These are phyloP conservation scores for Cadophora sp. DNA, from an alignment of 2,329 filamentous ascomycete species.

Conservation along the genomic window DNA sequence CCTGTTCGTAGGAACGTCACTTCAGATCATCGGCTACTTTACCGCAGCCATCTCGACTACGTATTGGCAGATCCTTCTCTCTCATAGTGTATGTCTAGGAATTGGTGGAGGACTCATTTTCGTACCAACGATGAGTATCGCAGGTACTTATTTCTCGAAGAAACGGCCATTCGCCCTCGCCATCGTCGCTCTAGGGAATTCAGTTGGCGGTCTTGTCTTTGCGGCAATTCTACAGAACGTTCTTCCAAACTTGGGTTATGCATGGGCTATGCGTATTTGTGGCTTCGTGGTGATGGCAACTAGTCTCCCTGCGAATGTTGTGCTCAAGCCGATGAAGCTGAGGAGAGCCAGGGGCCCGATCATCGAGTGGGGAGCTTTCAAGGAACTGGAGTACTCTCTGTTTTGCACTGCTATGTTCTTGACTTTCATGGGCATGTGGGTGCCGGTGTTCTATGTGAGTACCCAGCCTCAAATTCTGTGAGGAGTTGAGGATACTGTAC, in stretches of 20 bases:
- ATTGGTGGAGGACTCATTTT: slow-evolving; percentile 52
- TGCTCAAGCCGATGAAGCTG: slow-evolving; percentile 48
- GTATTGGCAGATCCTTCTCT: slow-evolving; percentile 54
- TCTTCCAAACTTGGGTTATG: slow-evolving; percentile 49
- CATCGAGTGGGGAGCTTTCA: slow-evolving; percentile 52
- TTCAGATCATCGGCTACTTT: slow-evolving; percentile 53
- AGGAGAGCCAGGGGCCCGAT: slow-evolving; percentile 48
- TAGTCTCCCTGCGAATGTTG: slow-evolving; percentile 44
- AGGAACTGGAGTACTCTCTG: slow-evolving; percentile 50
- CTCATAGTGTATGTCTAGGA: slow-evolving; percentile 54
- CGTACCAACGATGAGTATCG: slow-evolving; percentile 61
- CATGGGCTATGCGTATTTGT: slow-evolving; percentile 51
- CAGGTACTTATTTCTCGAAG: slow-evolving; percentile 53
- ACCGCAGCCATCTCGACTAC: slow-evolving; percentile 45
- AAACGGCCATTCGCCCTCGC: slow-evolving; percentile 45
- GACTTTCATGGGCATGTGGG: slow-evolving; percentile 28
- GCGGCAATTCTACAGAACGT: slow-evolving; percentile 57
- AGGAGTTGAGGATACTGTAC: background rate
- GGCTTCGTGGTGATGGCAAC: slow-evolving; percentile 52
- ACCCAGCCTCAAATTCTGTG: background rate
- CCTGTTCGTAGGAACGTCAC: slow-evolving; percentile 34
- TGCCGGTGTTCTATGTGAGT: slow-evolving; percentile 34
- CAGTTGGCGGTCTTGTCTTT: slow-evolving; percentile 68
- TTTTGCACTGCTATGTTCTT: slow-evolving; percentile 49
- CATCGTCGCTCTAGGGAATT: slow-evolving; percentile 57